Percentiles rank a stretch among this genome's conserved stretches.
Conservation (phyloP, 257 asterid species). For the Rehmannia glutinosa region DNA sequence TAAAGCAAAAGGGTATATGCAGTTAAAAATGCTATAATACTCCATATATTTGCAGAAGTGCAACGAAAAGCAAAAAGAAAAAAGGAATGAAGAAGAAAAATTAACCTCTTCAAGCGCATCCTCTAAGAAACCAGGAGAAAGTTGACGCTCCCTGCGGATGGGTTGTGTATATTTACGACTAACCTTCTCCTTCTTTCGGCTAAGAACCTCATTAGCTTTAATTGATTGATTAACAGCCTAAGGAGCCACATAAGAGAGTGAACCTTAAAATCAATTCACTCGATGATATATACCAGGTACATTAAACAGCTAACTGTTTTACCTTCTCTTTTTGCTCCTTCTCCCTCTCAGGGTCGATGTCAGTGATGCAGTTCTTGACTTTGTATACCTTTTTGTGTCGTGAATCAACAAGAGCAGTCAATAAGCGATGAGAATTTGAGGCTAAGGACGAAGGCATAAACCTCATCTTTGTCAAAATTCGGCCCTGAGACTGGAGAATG, state of each 20-base stretch:
- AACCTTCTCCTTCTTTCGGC: conserved; percentile 94
- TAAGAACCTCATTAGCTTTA: conserved; percentile 83
- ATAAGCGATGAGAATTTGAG: conserved; percentile 85
- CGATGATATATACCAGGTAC: background rate
- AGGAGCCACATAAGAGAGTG: conserved; percentile 8
- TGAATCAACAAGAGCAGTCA: conserved; percentile 98
- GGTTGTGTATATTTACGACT: conserved; percentile 83
- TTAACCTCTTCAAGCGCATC: conserved; percentile 92
- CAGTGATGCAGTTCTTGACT: conserved; percentile 96
- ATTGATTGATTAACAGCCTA: conserved; percentile 89
- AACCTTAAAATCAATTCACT: conserved; percentile 8
- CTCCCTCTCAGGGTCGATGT: conserved; percentile 98
- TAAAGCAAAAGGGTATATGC: too few species aligned
- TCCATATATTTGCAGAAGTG: too few species aligned
- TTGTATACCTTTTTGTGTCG: conserved; percentile 91
- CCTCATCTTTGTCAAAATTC: conserved; percentile 80
- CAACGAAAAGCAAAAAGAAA: background rate
- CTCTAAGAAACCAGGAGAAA: conserved; percentile 97
- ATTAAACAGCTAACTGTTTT: background rate
- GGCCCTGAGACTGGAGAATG: conserved; percentile 96
- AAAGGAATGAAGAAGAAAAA: background rate
- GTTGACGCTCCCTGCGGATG: conserved; percentile 88
- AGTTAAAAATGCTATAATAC: too few species aligned
- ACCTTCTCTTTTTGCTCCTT: conserved; percentile 97
- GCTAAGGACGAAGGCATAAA: conserved; percentile 96